These are phyloP conservation scores for Immersiella caudata DNA, from an alignment of 495 filamentous ascomycete genomes.

Conservation along the genomic window DNA sequence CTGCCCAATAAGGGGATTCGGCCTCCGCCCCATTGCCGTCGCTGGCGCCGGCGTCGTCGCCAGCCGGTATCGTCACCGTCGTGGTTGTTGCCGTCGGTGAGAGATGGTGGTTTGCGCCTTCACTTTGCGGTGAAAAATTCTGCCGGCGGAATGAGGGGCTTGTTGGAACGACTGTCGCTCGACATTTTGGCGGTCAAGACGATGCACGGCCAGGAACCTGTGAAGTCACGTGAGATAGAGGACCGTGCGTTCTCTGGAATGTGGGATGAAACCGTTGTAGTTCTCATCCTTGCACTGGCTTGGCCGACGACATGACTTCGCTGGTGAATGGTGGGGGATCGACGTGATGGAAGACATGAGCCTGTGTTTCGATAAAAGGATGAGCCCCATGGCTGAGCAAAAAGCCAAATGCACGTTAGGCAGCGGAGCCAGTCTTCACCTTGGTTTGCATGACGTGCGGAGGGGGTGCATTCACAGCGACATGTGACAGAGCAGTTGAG, in stretches of 20 bases:
- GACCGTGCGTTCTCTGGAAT: neutral
- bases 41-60: neutral
- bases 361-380: too few species aligned
- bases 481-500: too few species aligned
- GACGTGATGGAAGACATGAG: too few species aligned
- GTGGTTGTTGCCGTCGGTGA: conserved; percentile 19
- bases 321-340: too few species aligned
- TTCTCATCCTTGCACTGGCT: too few species aligned
- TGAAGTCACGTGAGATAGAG: conserved; percentile 1
- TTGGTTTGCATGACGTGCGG: too few species aligned
- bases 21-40: conserved; percentile 72
- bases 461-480: too few species aligned
- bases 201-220: too few species aligned
- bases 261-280: neutral
- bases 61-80: conserved; percentile 11
- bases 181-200: conserved; percentile 32
- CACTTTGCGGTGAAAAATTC: conserved; percentile 31
- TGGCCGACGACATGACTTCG: too few species aligned
- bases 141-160: conserved; percentile 33
- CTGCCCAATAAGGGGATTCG: conserved; percentile 78
- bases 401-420: too few species aligned
- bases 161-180: neutral
- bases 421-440: too few species aligned
- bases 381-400: too few species aligned
- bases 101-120: conserved; percentile 28